phyloP scores from a whole-genome alignment of 2,329 filamentous ascomycete genomes.

The Triangularia verruculosa region DNA sequence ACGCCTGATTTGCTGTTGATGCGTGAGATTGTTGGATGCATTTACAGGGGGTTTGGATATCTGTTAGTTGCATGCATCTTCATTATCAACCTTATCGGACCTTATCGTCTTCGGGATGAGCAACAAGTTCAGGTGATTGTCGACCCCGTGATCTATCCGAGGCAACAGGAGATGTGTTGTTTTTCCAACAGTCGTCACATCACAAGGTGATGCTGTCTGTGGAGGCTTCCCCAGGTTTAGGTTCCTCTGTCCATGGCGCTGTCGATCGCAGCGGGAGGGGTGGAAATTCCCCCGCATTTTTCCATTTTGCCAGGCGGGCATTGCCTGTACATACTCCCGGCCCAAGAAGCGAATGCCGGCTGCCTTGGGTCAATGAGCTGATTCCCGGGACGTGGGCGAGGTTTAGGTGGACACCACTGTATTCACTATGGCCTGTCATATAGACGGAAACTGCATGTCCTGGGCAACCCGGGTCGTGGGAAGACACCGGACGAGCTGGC shows the following conservation, averaged over 20 bases:
- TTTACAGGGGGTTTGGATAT: neutral
- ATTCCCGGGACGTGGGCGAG: neutral
- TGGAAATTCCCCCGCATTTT: constrained; percentile 12
- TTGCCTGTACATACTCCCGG: neutral
- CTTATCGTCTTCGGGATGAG: too few species aligned
- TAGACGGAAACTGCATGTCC: neutral
- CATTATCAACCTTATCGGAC: neutral
- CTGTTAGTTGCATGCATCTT: neutral
- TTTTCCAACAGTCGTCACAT: neutral
- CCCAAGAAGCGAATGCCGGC: neutral
- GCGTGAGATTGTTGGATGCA: neutral
- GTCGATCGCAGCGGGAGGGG: constrained; percentile 16
- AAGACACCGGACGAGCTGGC: neutral
- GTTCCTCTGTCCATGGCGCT: constrained; percentile 11
- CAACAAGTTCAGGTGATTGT: neutral
- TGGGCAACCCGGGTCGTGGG: neutral
- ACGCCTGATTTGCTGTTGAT: neutral
- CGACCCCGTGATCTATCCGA: neutral
- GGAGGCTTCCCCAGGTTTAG: constrained; percentile 9
- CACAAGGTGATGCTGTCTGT: neutral
- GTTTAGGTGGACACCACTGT: neutral
- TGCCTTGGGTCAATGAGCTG: neutral
- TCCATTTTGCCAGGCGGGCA: neutral
- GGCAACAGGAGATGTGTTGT: neutral
- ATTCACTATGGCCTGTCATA: neutral